phyloP scores from a whole-genome alignment of 2,329 filamentous ascomycete species.

The Verticillium nonalfalfae region DNA sequence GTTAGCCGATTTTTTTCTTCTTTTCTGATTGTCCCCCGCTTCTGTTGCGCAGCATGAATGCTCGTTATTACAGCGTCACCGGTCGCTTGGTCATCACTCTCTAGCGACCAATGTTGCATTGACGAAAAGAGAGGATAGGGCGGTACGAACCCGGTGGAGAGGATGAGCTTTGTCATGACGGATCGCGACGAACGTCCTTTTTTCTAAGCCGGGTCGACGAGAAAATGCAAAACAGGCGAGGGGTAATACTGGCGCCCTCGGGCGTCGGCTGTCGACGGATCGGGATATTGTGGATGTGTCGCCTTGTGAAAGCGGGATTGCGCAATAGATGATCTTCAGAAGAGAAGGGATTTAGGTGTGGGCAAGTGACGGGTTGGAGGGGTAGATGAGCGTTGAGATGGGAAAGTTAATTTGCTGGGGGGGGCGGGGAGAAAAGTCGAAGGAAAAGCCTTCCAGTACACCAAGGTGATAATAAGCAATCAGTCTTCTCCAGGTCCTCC shows the following conservation, averaged over 20 bases:
- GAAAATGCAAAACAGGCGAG: neutral
- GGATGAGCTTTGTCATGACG: slow-evolving; percentile 68
- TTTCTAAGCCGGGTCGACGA: neutral
- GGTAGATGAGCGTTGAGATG: neutral
- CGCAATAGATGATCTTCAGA: neutral
- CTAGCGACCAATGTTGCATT: slow-evolving; percentile 3
- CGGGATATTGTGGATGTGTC: neutral
- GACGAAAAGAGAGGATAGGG: slow-evolving; percentile 1
- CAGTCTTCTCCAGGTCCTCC: neutral
- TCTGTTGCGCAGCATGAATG: too few relatives aligned
- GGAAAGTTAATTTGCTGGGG: neutral
- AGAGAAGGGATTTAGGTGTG: neutral
- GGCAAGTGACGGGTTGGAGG: too few relatives aligned
- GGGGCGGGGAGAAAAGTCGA: neutral
- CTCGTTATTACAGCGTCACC: too few relatives aligned
- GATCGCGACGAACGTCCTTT: slow-evolving; percentile 2
- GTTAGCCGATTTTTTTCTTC: slow-evolving; percentile 6
- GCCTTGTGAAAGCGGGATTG: slow-evolving; percentile 1
- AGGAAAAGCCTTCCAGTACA: neutral
- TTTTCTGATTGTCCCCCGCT: neutral
- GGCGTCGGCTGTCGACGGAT: neutral
- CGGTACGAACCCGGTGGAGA: slow-evolving; percentile 72
- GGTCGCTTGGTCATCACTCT: slow-evolving; percentile 7
- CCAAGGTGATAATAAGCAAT: neutral
- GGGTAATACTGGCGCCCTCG: neutral